Conservation (phyloP, 2,329 filamentous ascomycete genomes). For the Pseudogymnoascus sp. region DNA sequence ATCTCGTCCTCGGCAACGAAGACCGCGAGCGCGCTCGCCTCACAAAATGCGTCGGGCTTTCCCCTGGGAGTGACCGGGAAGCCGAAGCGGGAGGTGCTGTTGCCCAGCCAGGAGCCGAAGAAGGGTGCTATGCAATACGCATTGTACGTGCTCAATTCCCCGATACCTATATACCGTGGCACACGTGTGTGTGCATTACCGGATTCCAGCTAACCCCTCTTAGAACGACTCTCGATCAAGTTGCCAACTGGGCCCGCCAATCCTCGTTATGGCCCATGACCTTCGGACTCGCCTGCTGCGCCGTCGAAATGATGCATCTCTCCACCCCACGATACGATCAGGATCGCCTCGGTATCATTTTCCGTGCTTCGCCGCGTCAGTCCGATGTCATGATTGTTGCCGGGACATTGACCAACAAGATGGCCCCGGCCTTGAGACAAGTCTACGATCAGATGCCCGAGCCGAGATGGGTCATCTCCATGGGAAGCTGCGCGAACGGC, state of each 20-base stretch:
- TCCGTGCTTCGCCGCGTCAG: conserved; percentile 78
- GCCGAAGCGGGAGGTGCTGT: conserved; percentile 60
- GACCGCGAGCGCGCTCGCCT: conserved; percentile 48
- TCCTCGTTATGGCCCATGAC: conserved; percentile 83
- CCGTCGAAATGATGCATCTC: conserved; percentile 87
- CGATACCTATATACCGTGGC: neutral
- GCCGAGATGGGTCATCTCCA: conserved; percentile 74
- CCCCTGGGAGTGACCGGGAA: conserved; percentile 38
- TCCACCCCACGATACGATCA: conserved; percentile 85
- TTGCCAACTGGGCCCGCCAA: conserved; percentile 78
- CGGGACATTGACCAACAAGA: conserved; percentile 90
- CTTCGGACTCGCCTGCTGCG: conserved; percentile 82
- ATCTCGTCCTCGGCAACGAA: conserved; percentile 59
- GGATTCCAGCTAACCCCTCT: conserved; percentile 2
- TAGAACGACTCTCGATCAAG: conserved; percentile 68
- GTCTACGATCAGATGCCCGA: conserved; percentile 96
- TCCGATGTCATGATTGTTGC: conserved; percentile 92
- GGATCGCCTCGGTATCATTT: conserved; percentile 81
- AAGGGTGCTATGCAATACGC: conserved; percentile 79
- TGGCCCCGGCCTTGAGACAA: conserved; percentile 82
- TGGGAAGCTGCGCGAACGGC: conserved; percentile 79
- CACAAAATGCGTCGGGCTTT: conserved; percentile 45
- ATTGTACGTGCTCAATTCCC: conserved; percentile 51
- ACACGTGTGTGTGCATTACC: neutral
- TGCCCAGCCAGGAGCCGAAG: conserved; percentile 69